Evolutionary conservation across 2,329 filamentous ascomycete genomes (phyloP).

Genomic region (Fusarium brachygibbosum): DNA sequence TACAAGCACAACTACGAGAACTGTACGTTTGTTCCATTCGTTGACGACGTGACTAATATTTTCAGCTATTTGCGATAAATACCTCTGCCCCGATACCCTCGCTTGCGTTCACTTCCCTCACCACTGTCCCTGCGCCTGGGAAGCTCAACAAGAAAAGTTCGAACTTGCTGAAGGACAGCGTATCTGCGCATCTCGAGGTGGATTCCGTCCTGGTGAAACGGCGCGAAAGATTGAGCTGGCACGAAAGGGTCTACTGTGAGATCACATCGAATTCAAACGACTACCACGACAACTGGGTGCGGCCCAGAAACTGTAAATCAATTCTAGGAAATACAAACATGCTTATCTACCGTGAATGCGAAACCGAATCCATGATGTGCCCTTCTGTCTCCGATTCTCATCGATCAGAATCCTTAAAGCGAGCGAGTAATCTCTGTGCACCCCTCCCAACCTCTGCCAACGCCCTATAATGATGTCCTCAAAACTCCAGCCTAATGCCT

Average conservation of each 20-base stretch:
- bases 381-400: constrained; percentile 23
- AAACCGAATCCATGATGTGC: constrained; percentile 32
- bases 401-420: constrained; percentile 37
- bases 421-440: constrained; percentile 27
- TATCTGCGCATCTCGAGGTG: constrained; percentile 80
- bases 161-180: constrained; percentile 79
- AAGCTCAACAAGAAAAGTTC: constrained; percentile 81
- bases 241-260: constrained; percentile 77
- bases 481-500: constrained; percentile 46
- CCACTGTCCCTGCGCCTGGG: constrained; percentile 93
- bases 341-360: constrained; percentile 30
- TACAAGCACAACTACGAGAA: constrained; percentile 80
- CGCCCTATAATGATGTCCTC: constrained; percentile 48
- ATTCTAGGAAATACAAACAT: constrained; percentile 41
- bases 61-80: constrained; percentile 87
- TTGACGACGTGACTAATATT: constrained; percentile 10
- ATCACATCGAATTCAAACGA: background rate
- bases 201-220: constrained; percentile 79
- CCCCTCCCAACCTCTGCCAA: constrained; percentile 41
- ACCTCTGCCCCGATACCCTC: constrained; percentile 93
- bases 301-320: constrained; percentile 24
- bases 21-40: constrained; percentile 61
- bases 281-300: background rate
- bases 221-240: constrained; percentile 83
- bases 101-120: constrained; percentile 97